Evolutionary conservation across 2,329 filamentous ascomycete genomes (phyloP).

Genomic region (Ploettnerulaceae sp.): DNA sequence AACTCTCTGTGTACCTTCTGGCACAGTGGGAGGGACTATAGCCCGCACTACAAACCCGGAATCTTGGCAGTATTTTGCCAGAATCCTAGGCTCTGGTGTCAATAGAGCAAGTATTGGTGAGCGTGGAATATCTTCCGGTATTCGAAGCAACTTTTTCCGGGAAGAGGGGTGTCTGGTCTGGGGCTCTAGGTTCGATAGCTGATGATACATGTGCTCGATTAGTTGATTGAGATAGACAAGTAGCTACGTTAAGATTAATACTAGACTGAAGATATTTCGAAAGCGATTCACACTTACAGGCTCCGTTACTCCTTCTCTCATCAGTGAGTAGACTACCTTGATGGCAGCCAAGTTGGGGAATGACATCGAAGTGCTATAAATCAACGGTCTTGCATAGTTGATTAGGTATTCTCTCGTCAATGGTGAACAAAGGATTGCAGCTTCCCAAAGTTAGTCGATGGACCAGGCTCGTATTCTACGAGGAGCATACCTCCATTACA

Average conservation of each 20-base stretch:
- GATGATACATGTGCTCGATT: conserved; percentile 41
- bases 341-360: conserved; percentile 40
- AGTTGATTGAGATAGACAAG: conserved; percentile 41
- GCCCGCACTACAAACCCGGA: conserved; percentile 56
- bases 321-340: conserved; percentile 40
- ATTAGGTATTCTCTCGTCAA: conserved; percentile 25
- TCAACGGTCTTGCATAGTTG: conserved; percentile 35
- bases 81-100: conserved; percentile 50
- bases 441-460: conserved; percentile 38
- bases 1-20: conserved; percentile 56
- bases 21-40: conserved; percentile 66
- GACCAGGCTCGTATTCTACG: conserved; percentile 20
- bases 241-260: conserved; percentile 29
- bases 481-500: conserved; percentile 33
- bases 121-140: conserved; percentile 38
- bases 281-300: conserved; percentile 32
- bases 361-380: conserved; percentile 40
- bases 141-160: conserved; percentile 8
- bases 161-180: conserved; percentile 13
- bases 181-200: conserved; percentile 37
- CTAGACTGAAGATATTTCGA: background rate
- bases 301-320: conserved; percentile 47
- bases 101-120: conserved; percentile 63
- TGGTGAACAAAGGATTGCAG: conserved; percentile 22
- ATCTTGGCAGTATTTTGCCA: conserved; percentile 57